Base-by-base conservation (phyloP, 176 grass and related monocot species). In the Hordeum vulgare region DNA sequence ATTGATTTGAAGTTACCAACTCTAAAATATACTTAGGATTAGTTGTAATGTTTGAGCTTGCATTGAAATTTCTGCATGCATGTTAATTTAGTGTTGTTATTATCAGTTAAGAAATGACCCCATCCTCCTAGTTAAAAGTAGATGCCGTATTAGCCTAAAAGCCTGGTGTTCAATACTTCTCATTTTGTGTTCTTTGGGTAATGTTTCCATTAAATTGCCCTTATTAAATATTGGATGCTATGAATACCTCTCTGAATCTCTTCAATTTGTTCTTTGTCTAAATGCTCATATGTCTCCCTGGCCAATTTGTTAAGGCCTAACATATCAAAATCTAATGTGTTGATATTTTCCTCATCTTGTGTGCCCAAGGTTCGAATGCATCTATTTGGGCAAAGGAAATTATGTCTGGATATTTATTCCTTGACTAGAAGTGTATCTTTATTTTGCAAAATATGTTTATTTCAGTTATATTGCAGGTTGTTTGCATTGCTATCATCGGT, bases 401-500 rank as follows among this genome's bases (percentile, higher is more conserved):
- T 49, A 53, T 58, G 21, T 80, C 33, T 20, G 51, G 21, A 35
- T 47, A 11, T 56, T 79, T 54, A 78, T 20, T 73, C 72, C 44
- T 51, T 51, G 47, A 51, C 47, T 84, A 65, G 20, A 57, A 40
- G 21, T 25, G 25, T 65, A 66, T 35, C 25, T 40, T 77, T 62
- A 71, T 79, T 25, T 2, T 82, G 26, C 34, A 65, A 78, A 82
- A 85, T n/a, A 83, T 66, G 33, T 24, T 86, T 76, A 79, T 86
- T 71, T 84, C 1, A 31, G 41, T 65, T 79, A 64, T 88, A 45
- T 41, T 94, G 37, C 89, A 99, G 96, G 94, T 88, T 54, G n/a
- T 86, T 77, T 99, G 93, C 93, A 88, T 89, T 42, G 80, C 89
- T 74, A 84, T 96, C 35, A 84, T 89, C 66, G 45, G 87, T 60